Conservation (phyloP, 2,329 filamentous ascomycete species). For the Neonectria magnoliae region DNA sequence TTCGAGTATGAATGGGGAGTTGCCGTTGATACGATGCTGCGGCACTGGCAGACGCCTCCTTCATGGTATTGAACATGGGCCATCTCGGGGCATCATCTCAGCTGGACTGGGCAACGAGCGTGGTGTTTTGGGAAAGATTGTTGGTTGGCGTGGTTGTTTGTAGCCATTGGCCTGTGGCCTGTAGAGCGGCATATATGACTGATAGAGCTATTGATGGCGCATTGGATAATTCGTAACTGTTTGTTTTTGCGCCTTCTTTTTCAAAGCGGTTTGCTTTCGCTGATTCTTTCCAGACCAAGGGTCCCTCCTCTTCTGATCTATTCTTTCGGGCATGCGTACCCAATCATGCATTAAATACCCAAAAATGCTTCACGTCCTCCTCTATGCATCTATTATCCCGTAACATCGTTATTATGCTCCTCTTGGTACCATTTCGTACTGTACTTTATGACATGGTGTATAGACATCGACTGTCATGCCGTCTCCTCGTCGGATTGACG, state of each 20-base stretch:
- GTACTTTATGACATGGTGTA: neutral
- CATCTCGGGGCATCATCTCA: neutral
- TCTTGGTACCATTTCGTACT: neutral
- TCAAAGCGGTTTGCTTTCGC: neutral
- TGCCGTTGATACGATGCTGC: constrained; percentile 72
- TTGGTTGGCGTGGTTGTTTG: neutral
- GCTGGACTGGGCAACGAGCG: neutral
- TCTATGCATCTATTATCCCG: constrained; percentile 3
- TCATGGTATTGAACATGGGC: constrained; percentile 58
- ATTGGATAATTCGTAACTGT: neutral
- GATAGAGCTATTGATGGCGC: neutral
- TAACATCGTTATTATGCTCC: neutral
- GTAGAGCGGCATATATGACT: neutral
- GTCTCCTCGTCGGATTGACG: constrained; percentile 40
- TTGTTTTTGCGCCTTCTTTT: neutral
- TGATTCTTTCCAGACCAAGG: neutral
- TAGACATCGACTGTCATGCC: neutral
- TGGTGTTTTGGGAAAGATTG: neutral
- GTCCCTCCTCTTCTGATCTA: neutral
- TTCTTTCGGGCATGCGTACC: neutral
- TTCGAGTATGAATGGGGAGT: constrained; percentile 74
- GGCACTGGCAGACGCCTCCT: constrained; percentile 73
- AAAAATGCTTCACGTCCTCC: neutral
- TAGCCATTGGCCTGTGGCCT: no score
- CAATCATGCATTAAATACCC: neutral